These are phyloP conservation scores for Eruca vesicaria DNA, from an alignment of 441 rosid genomes.

Conservation along the genomic window DNA sequence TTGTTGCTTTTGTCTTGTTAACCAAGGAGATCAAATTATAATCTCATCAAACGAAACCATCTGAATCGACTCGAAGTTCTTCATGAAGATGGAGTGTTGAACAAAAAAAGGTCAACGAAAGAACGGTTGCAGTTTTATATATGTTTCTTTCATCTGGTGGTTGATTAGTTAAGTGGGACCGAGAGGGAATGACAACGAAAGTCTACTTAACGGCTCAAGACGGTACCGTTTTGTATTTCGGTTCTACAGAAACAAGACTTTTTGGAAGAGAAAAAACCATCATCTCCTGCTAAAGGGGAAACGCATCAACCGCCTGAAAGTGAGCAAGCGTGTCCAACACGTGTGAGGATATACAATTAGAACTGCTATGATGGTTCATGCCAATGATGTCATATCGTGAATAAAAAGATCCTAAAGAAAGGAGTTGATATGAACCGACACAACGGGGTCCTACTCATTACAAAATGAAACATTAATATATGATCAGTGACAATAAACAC, in stretches of 20 bases:
- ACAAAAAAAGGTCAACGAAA: not conserved
- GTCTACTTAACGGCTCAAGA: not conserved
- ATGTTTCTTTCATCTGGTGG: not conserved
- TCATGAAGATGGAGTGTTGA: not conserved
- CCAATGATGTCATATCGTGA: not conserved
- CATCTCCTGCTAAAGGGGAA: not conserved
- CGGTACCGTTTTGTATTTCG: not conserved
- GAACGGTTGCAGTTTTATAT: not conserved
- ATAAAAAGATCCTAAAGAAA: not conserved
- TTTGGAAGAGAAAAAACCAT: not conserved
- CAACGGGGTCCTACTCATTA: not conserved
- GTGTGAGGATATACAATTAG: slow-evolving; percentile 11
- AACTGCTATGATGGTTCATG: not conserved
- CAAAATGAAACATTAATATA: not conserved
- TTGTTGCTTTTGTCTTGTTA: not conserved
- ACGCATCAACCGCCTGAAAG: slow-evolving; percentile 37
- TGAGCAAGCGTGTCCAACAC: slow-evolving; percentile 31
- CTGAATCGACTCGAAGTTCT: not conserved
- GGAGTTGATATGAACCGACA: not conserved
- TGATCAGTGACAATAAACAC: too few species aligned
- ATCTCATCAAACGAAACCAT: slow-evolving; percentile 11
- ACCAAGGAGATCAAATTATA: not conserved
- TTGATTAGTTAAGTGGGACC: slow-evolving; percentile 3
- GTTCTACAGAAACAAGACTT: not conserved
- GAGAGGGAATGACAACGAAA: not conserved